A percentile compares a stretch with the other conserved stretches of the same genome.
Evolutionary conservation across 2,329 filamentous ascomycete genomes (phyloP).

Genomic region (Penicillium sp.): DNA sequence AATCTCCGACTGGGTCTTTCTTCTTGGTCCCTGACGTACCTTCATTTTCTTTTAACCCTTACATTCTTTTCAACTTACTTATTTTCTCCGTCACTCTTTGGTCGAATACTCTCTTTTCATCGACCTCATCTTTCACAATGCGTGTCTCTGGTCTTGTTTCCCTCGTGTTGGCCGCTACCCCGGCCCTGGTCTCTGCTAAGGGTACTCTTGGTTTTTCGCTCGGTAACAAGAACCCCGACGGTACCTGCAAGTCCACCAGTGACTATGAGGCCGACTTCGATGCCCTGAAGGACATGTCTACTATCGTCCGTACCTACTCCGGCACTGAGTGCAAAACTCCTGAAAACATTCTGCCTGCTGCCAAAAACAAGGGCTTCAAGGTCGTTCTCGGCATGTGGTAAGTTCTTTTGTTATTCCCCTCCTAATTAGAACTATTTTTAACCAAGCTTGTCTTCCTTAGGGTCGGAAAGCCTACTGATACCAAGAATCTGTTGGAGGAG

Average conservation of each 20-base stretch:
- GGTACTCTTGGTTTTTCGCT: constrained; percentile 64
- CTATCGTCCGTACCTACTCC: constrained; percentile 64
- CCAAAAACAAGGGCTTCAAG: constrained; percentile 62
- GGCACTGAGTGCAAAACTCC: constrained; percentile 65
- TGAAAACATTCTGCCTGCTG: constrained; percentile 61
- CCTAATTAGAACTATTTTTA: not conserved
- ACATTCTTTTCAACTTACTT: constrained; percentile 3
- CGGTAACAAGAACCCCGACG: constrained; percentile 61
- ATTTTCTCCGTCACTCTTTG: not conserved
- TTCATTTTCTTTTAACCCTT: constrained; percentile 3
- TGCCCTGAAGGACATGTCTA: constrained; percentile 53
- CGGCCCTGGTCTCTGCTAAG: constrained; percentile 49
- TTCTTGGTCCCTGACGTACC: constrained; percentile 12
- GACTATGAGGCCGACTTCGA: constrained; percentile 68
- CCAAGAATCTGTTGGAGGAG: constrained; percentile 38
- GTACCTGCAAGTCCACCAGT: constrained; percentile 58
- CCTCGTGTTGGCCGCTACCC: constrained; percentile 42
- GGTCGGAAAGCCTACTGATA: constrained; percentile 19
- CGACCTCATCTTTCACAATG: constrained; percentile 36
- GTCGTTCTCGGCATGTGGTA: constrained; percentile 70
- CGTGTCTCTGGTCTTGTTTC: constrained; percentile 42
- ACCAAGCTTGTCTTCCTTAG: constrained; percentile 3
- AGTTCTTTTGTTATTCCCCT: constrained; percentile 16
- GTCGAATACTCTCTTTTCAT: constrained; percentile 1
- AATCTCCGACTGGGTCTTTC: constrained; percentile 4